phyloP scores from a whole-genome alignment of 73 alveolate species.

The Paramecium bursaria region DNA sequence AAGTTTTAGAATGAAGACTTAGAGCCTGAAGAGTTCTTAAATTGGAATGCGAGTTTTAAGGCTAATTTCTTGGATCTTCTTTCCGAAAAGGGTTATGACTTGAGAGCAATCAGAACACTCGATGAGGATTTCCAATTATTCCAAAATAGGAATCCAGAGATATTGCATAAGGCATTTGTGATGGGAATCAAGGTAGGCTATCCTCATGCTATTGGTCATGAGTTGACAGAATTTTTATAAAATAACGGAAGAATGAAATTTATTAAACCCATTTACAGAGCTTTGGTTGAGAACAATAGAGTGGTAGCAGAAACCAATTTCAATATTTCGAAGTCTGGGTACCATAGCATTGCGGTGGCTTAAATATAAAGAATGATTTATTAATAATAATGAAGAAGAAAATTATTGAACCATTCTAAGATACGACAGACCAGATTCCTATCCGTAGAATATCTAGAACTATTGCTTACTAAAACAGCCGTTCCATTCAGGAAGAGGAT shows the following conservation, averaged over 20 bases:
- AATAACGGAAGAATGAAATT: slow-evolving; percentile 87
- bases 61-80: slow-evolving; percentile 26
- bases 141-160: slow-evolving; percentile 28
- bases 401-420: slow-evolving; percentile 37
- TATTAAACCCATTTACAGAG: slow-evolving; percentile 79
- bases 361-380: slow-evolving; percentile 20
- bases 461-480: slow-evolving; percentile 17
- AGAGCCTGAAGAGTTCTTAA: not conserved
- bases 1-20: not conserved
- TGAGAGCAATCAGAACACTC: not conserved
- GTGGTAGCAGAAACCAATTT: not conserved
- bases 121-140: slow-evolving; percentile 34
- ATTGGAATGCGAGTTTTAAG: not conserved
- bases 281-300: slow-evolving; percentile 57
- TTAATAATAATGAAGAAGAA: not conserved
- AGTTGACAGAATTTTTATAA: slow-evolving; percentile 22
- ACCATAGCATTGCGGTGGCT: slow-evolving; percentile 47
- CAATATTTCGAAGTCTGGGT: slow-evolving; percentile 13
- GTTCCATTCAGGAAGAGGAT: slow-evolving; percentile 47
- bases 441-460: slow-evolving; percentile 19
- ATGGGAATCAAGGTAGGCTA: not conserved
- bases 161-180: slow-evolving; percentile 9
- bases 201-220: slow-evolving; percentile 22
- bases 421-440: slow-evolving; percentile 20
- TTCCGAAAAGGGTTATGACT: not conserved